Evolutionary conservation across 192 early-diverging fungal species (phyloP).

Genomic region (Backusella tarrabulga): DNA sequence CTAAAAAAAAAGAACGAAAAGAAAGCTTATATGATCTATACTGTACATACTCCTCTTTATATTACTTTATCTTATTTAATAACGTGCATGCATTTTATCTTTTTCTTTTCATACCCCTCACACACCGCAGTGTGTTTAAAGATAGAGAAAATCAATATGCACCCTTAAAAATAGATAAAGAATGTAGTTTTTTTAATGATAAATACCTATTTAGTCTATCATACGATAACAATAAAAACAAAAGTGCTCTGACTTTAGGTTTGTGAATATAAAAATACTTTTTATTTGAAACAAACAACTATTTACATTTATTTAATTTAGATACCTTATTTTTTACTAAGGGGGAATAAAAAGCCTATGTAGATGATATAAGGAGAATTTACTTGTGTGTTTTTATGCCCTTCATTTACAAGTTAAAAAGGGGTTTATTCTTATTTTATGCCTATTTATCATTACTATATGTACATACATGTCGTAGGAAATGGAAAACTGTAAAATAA

Average conservation of each 20-base stretch:
- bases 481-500: too few species aligned
- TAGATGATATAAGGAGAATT: background rate
- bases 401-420: background rate
- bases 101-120: background rate
- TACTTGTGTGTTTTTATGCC: background rate
- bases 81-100: background rate
- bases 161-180: background rate
- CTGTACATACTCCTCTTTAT: background rate
- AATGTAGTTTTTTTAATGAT: slow-evolving; percentile 1
- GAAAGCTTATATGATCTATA: background rate
- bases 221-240: background rate
- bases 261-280: background rate
- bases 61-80: background rate
- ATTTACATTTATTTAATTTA: background rate
- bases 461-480: too few species aligned
- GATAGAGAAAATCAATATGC: background rate
- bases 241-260: background rate
- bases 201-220: background rate
- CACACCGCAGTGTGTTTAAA: background rate
- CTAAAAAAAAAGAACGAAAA: background rate
- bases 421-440: too few species aligned
- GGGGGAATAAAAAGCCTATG: too few species aligned
- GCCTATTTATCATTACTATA: background rate
- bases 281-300: background rate
- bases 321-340: background rate